Base-by-base conservation (phyloP, 2,329 filamentous ascomycete species). In the Setomelanomma holmii region DNA sequence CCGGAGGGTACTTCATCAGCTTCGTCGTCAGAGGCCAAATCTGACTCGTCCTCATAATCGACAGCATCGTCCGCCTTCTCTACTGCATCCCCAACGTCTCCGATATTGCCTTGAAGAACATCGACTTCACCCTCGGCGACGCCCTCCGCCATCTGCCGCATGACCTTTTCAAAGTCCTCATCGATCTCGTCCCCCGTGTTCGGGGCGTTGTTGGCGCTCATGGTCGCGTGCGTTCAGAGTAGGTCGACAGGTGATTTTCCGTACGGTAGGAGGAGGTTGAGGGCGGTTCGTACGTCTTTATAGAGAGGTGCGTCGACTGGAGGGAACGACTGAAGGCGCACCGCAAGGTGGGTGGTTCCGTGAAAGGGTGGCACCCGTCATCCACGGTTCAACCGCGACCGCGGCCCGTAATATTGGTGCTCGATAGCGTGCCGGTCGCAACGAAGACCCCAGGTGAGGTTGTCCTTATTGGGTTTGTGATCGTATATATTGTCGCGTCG, bases 31-130 rank as follows among this genome's bases (percentile, higher is more conserved):
- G 95, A 91, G 5, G 91, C 89, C 6, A 96, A 82, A 58, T 97
- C 93, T 69, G 96, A 89, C 56, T 98, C 93, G 68, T 96, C 91
- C 70, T 90, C 91, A 65, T 83, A 99, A 70, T 99, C 95, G 56
- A 95, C 79, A 35, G 95, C 95, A 76, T 98, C 90, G 54, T 92
- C 92, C 48, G 92, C 93, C 75, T 99, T 99, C 73, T 91, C 89
- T 17, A 82, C 83, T 45, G 72, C 63, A 45, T 80, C 79, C 45
- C 82, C 73, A 46, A 74, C 68, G 27, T 67, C 60, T 34, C 56
- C 56, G 27, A 68, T 68, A 33, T 75, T 48, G 24, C 65, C 66
- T 4, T 62, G 63, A 6, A 68, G 45, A 20, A 70, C 64, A 21
- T 64, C 51, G 12, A 55, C 59, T n/a, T 60, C 65, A 3, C 58